Evolutionary conservation across 2,329 filamentous ascomycete genomes (phyloP).

Genomic region (Scytalidium sp.): DNA sequence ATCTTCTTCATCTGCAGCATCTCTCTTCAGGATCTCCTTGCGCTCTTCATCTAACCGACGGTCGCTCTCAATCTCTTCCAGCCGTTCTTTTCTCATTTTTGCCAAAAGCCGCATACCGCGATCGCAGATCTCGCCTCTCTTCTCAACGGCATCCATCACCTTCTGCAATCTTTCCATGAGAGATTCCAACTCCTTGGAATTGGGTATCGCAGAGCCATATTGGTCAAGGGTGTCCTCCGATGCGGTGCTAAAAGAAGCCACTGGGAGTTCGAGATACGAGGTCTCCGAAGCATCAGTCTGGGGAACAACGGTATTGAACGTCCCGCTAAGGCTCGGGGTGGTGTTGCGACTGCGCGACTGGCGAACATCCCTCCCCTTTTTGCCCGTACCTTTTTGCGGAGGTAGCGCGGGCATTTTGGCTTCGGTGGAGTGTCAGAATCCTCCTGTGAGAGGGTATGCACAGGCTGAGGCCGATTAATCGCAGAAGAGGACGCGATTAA

Average conservation of each 20-base stretch:
- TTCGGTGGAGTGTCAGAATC: background rate
- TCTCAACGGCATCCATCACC: constrained; percentile 65
- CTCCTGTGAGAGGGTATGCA: background rate
- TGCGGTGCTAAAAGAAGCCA: constrained; percentile 56
- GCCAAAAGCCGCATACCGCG: constrained; percentile 70
- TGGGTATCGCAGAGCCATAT: constrained; percentile 55
- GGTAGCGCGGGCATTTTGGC: constrained; percentile 54
- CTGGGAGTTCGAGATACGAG: constrained; percentile 64
- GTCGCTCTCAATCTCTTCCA: constrained; percentile 47
- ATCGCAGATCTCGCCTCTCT: constrained; percentile 66
- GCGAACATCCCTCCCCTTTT: constrained; percentile 60
- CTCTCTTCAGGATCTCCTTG: constrained; percentile 31
- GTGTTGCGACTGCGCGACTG: constrained; percentile 75
- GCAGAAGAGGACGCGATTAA: background rate
- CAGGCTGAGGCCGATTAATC: background rate
- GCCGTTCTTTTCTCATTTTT: constrained; percentile 59
- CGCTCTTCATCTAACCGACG: constrained; percentile 42
- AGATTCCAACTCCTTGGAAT: constrained; percentile 61
- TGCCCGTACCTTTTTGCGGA: constrained; percentile 60
- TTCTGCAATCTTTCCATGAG: constrained; percentile 62
- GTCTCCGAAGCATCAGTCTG: constrained; percentile 51
- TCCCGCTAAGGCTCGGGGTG: constrained; percentile 55
- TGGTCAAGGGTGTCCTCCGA: constrained; percentile 69
- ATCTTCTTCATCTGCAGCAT: constrained; percentile 45
- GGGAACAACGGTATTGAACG: constrained; percentile 39